Conservation (phyloP, 2,329 filamentous ascomycete species). For the Parastagonospora avenae region DNA sequence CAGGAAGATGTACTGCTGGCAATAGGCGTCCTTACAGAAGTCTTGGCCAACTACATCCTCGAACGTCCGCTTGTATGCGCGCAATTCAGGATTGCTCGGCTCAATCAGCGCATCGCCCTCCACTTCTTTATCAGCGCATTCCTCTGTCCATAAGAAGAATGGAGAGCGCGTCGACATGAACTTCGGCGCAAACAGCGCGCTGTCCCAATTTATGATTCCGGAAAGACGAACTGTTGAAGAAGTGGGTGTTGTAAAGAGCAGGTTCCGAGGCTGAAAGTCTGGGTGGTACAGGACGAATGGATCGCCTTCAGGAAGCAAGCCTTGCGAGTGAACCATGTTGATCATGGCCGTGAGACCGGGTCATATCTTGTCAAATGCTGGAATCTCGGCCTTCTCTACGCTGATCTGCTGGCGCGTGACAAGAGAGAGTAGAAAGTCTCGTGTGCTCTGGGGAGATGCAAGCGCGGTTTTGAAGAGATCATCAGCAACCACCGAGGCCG, state of each 20-base stretch:
- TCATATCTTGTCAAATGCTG: not conserved
- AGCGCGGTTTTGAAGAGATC: not conserved
- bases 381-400: not conserved
- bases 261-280: slow-evolving; percentile 1
- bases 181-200: slow-evolving; percentile 1
- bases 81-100: not conserved
- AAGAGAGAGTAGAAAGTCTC: slow-evolving; percentile 1
- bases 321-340: not conserved
- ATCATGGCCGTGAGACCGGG: not conserved
- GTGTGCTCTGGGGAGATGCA: slow-evolving; percentile 1
- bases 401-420: not conserved
- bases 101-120: not conserved
- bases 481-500: no score
- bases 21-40: not conserved
- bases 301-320: not conserved
- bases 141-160: not conserved
- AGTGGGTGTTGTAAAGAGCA: not conserved
- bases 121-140: not conserved
- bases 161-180: slow-evolving; percentile 1
- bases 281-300: not conserved
- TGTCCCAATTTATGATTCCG: slow-evolving; percentile 1
- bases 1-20: slow-evolving; percentile 1
- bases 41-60: slow-evolving; percentile 1
- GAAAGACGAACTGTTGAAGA: not conserved
- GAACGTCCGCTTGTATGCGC: not conserved